Conservation (phyloP, 495 filamentous ascomycete species). For the Aspergillus egyptiacus region DNA sequence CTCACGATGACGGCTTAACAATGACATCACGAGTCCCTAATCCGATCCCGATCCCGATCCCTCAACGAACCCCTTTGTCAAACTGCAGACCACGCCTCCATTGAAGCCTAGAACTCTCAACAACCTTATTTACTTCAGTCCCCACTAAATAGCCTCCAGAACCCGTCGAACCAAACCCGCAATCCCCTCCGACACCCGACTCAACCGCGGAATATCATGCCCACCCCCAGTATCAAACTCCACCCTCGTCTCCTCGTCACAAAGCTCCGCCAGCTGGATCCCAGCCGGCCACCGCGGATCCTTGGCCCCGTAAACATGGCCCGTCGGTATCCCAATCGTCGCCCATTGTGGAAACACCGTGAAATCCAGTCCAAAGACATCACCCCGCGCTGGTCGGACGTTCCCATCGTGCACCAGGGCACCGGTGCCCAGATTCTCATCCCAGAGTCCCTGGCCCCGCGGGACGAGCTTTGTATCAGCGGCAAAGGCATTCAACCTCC, state of each 20-base stretch:
- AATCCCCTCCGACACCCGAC: slow-evolving; percentile 1
- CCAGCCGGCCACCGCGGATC: slow-evolving; percentile 13
- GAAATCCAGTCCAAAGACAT: neutral
- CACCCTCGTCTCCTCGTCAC: neutral
- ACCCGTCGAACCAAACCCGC: slow-evolving; percentile 2
- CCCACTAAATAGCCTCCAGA: neutral
- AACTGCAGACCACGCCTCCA: too few relatives aligned
- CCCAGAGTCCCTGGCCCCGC: neutral
- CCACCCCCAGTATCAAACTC: slow-evolving; percentile 12
- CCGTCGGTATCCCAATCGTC: slow-evolving; percentile 9
- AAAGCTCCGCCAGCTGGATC: slow-evolving; percentile 11
- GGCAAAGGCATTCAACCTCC: neutral
- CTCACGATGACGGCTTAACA: neutral
- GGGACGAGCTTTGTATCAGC: neutral
- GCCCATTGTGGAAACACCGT: neutral
- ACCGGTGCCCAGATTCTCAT: neutral
- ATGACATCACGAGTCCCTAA: neutral
- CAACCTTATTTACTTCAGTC: neutral
- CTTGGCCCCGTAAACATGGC: slow-evolving; percentile 12
- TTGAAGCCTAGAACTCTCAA: neutral
- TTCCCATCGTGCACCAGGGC: neutral
- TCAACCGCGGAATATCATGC: slow-evolving; percentile 10
- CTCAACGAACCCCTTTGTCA: neutral
- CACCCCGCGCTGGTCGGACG: neutral
- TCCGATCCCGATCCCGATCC: neutral